phyloP scores from a whole-genome alignment of 1,284 basidiomycete species.

The Meripilus lineatus region DNA sequence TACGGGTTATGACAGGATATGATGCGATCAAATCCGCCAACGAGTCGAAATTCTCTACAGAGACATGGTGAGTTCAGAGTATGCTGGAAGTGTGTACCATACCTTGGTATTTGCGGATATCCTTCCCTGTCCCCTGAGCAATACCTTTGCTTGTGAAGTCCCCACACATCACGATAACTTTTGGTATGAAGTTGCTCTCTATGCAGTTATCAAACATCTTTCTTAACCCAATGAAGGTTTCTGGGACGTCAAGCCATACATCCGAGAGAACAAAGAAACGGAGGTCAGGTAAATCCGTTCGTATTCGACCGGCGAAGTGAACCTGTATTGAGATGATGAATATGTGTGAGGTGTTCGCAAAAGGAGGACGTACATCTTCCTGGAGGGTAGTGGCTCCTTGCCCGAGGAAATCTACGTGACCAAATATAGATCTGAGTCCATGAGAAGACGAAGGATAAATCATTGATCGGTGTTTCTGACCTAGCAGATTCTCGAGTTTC shows the following conservation, averaged over 20 bases:
- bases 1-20: constrained; percentile 73
- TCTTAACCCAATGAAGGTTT: constrained; percentile 74
- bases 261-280: constrained; percentile 96
- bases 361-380: constrained; percentile 88
- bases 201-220: constrained; percentile 92
- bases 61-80: not conserved
- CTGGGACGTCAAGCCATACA: constrained; percentile 88
- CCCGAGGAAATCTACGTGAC: constrained; percentile 93
- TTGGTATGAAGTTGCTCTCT: constrained; percentile 81
- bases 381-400: constrained; percentile 85
- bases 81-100: constrained; percentile 7
- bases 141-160: constrained; percentile 89
- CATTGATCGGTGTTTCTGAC: constrained; percentile 43
- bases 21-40: constrained; percentile 81
- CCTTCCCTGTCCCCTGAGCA: constrained; percentile 70
- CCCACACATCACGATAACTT: constrained; percentile 88
- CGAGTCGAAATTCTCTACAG: constrained; percentile 77
- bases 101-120: constrained; percentile 85
- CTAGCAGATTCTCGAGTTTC: constrained; percentile 80
- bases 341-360: constrained; percentile 5
- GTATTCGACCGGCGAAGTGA: constrained; percentile 55
- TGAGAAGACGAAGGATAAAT: too few relatives aligned
- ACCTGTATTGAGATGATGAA: constrained; percentile 35
- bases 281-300: constrained; percentile 66
- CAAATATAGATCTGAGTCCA: constrained; percentile 73